Percentiles rank a stretch among this genome's conserved stretches.
phyloP scores from a whole-genome alignment of 129 eudicot species.

The carrot (Daucus carota) region DH1_v3.0 NC_030381.2:11347501-11348000 shows the following conservation, averaged over 20 bases:
- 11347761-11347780: background rate
- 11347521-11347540: background rate
- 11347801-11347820: background rate
- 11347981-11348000: background rate
- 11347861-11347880: slow-evolving; percentile 74
- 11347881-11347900: slow-evolving; percentile 95
- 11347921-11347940: slow-evolving; percentile 88
- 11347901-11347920: slow-evolving; percentile 93
- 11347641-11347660: background rate
- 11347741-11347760: background rate
- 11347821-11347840: slow-evolving; percentile 39
- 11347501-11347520: background rate
- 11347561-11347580: background rate
- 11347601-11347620: background rate
- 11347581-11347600: background rate
- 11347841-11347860: slow-evolving; percentile 89
- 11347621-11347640: background rate
- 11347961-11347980: background rate
- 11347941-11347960: slow-evolving; percentile 66
- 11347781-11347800: background rate
- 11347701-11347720: background rate
- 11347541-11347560: background rate
- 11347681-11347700: background rate
- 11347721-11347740: background rate
- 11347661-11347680: background rate